A percentile compares a stretch with the other conserved stretches of the same genome.
Evolutionary conservation across 768 basidiomycete species (phyloP).

Genomic region (Trichaptum fuscoviolaceum): DNA sequence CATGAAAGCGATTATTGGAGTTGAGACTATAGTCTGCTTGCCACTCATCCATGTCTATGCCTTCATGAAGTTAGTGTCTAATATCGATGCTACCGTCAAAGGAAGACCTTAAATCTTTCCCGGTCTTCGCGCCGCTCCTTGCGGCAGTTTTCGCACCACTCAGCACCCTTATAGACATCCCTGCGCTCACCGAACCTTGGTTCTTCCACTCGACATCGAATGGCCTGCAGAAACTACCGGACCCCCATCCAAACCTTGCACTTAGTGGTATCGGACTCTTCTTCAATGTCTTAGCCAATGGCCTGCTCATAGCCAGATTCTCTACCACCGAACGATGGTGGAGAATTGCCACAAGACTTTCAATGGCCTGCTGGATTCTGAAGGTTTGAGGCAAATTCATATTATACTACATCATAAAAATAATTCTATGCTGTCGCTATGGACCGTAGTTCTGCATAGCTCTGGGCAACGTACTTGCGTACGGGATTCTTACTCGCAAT

Average conservation of each 20-base stretch:
- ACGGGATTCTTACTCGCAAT: not conserved
- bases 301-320: conserved; percentile 27
- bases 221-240: conserved; percentile 19
- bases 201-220: conserved; percentile 13
- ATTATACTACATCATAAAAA: not conserved
- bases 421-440: not conserved
- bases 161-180: conserved; percentile 30
- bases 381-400: conserved; percentile 17
- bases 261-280: conserved; percentile 16
- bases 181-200: conserved; percentile 25
- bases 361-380: conserved; percentile 25
- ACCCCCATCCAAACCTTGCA: conserved; percentile 19
- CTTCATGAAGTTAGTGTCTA: not conserved
- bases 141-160: conserved; percentile 30
- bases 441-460: conserved; percentile 10
- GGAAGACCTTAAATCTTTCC: not conserved
- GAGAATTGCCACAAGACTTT: conserved; percentile 19
- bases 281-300: conserved; percentile 28
- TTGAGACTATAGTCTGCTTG: not conserved
- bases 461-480: conserved; percentile 6
- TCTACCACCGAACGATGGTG: conserved; percentile 20
- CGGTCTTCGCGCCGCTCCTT: conserved; percentile 19
- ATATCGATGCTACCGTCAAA: not conserved
- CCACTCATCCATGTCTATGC: not conserved
- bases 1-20: not conserved